phyloP scores from a whole-genome alignment of 768 basidiomycete species.

The Albatrellus ellisii region DNA sequence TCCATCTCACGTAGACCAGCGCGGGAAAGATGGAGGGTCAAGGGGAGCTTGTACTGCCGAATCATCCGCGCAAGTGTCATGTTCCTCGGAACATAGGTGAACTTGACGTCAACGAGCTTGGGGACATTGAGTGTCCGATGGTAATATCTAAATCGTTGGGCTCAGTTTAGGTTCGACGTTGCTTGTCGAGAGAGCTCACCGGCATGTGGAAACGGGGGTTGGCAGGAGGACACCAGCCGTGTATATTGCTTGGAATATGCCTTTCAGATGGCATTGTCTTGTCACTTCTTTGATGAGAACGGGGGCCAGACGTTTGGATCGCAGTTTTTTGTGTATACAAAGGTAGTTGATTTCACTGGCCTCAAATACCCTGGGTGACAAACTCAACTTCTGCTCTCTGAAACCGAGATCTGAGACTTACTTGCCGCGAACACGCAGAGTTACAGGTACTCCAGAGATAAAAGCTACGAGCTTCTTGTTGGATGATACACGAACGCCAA shows the following conservation, averaged over 20 bases:
- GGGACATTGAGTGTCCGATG: constrained; percentile 87
- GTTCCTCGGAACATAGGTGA: constrained; percentile 76
- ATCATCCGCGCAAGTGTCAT: constrained; percentile 91
- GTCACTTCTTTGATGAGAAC: constrained; percentile 98
- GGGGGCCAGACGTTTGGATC: constrained; percentile 88
- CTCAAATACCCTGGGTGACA: constrained; percentile 25
- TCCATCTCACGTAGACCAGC: constrained; percentile 82
- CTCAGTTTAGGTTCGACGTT: not conserved
- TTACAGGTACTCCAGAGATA: constrained; percentile 86
- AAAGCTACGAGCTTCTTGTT: constrained; percentile 94
- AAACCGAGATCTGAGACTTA: constrained; percentile 25
- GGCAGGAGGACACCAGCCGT: constrained; percentile 90
- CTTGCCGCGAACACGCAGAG: constrained; percentile 75
- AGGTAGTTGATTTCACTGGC: constrained; percentile 95
- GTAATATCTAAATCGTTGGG: constrained; percentile 53
- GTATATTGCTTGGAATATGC: constrained; percentile 95
- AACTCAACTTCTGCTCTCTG: not conserved
- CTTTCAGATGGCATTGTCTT: constrained; percentile 76
- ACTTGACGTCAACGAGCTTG: constrained; percentile 84
- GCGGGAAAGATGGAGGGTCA: constrained; percentile 26
- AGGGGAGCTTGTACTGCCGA: constrained; percentile 54
- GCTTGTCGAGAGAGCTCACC: constrained; percentile 28
- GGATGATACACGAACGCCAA: constrained; percentile 84
- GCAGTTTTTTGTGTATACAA: constrained; percentile 93
- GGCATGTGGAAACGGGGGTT: constrained; percentile 81